Conservation (phyloP, 805 yeast species). For the Sungouiella blattae region DNA sequence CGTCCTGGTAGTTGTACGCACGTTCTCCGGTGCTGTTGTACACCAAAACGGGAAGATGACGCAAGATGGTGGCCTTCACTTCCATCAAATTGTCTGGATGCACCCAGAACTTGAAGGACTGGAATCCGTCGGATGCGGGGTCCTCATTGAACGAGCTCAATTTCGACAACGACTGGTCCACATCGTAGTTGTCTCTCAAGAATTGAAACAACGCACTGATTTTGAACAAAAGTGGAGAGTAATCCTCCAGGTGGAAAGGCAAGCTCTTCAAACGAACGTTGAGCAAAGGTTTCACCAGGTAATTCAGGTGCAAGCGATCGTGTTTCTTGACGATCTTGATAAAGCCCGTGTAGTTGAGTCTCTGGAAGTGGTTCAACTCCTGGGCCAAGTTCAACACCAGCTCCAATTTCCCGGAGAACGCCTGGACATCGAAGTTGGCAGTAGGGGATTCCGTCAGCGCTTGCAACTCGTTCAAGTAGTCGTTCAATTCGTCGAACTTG, state of each 20-base stretch:
- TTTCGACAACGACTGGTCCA: slow-evolving; percentile 46
- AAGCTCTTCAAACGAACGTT: slow-evolving; percentile 82
- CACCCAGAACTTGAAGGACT: slow-evolving; percentile 87
- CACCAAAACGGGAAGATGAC: slow-evolving; percentile 89
- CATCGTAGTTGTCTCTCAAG: slow-evolving; percentile 66
- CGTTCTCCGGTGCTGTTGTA: slow-evolving; percentile 52
- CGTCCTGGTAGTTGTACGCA: slow-evolving; percentile 45
- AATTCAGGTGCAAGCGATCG: slow-evolving; percentile 82
- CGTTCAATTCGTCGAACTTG: slow-evolving; percentile 66
- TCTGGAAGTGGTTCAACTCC: slow-evolving; percentile 83
- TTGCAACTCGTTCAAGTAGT: slow-evolving; percentile 63
- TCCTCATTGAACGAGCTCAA: slow-evolving; percentile 46
- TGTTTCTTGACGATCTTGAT: slow-evolving; percentile 93
- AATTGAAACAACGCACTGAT: slow-evolving; percentile 78
- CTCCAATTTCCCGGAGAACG: slow-evolving; percentile 69
- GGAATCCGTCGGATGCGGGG: slow-evolving; percentile 39
- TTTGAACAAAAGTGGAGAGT: slow-evolving; percentile 84
- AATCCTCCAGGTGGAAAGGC: slow-evolving; percentile 93
- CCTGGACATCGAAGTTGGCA: slow-evolving; percentile 49
- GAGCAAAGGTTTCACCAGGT: slow-evolving; percentile 85
- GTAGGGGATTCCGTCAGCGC: slow-evolving; percentile 41
- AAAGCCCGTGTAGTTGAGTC: slow-evolving; percentile 93
- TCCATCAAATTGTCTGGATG: slow-evolving; percentile 98
- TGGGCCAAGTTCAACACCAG: slow-evolving; percentile 70
- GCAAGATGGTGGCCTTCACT: slow-evolving; percentile 89